phyloP scores from a whole-genome alignment of 2,329 filamentous ascomycete genomes.

The Coleophoma eucalyptorum region DNA sequence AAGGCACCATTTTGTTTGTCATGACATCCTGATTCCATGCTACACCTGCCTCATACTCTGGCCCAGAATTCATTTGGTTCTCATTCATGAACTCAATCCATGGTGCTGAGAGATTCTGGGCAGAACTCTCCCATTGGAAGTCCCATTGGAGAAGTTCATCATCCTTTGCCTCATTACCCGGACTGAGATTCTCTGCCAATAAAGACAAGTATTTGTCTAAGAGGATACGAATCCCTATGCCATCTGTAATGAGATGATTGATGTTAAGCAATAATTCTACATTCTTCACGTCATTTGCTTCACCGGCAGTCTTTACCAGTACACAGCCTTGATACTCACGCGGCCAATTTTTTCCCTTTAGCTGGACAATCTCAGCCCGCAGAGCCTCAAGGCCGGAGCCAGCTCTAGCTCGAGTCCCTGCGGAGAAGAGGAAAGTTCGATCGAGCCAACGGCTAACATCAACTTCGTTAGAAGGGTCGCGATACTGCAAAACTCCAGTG shows the following conservation, averaged over 20 bases:
- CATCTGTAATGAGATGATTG: conserved; percentile 19
- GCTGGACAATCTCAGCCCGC: conserved; percentile 1
- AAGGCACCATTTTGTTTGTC: conserved; percentile 9
- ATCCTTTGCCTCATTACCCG: neutral
- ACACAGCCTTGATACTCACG: conserved; percentile 8
- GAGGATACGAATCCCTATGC: conserved; percentile 17
- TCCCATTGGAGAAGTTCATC: neutral
- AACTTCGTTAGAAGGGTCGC: neutral
- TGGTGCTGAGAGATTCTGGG: conserved; percentile 11
- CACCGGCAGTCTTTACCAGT: neutral
- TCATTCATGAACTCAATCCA: conserved; percentile 15
- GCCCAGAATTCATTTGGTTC: conserved; percentile 8
- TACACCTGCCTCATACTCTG: conserved; percentile 4
- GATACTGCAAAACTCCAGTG: conserved; percentile 7
- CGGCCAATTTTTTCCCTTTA: conserved; percentile 1
- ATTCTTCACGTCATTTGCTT: neutral
- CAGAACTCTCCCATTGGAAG: conserved; percentile 9
- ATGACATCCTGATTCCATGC: conserved; percentile 9
- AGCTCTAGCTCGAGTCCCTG: neutral
- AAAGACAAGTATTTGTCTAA: conserved; percentile 13
- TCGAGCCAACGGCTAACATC: conserved; percentile 6
- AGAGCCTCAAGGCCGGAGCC: conserved; percentile 6
- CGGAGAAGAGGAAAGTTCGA: conserved; percentile 3
- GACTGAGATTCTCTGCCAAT: conserved; percentile 1
- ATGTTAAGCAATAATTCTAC: conserved; percentile 14